These are phyloP conservation scores for Aspergillus aculeatus DNA, from an alignment of 2,329 filamentous ascomycete genomes.

Conservation along the genomic window DNA sequence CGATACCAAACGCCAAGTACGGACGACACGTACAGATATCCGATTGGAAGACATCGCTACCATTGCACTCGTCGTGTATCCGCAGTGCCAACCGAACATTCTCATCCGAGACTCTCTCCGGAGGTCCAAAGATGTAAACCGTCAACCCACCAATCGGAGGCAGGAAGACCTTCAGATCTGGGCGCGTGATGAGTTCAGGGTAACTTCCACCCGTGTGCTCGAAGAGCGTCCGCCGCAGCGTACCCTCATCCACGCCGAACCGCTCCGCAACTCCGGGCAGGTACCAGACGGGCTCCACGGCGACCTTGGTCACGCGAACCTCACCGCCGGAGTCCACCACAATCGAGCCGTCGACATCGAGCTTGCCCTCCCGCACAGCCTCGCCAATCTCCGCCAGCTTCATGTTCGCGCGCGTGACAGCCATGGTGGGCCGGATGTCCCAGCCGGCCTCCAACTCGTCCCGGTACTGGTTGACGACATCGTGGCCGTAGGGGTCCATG, in stretches of 20 bases:
- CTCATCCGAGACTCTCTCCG: constrained; percentile 87
- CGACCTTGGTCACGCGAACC: constrained; percentile 91
- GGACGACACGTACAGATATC: constrained; percentile 94
- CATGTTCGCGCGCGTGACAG: constrained; percentile 91
- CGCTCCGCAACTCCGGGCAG: constrained; percentile 83
- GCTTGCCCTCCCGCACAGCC: constrained; percentile 74
- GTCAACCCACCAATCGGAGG: constrained; percentile 94
- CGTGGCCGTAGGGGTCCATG: constrained; percentile 92
- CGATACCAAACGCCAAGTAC: constrained; percentile 94
- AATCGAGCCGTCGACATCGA: constrained; percentile 81
- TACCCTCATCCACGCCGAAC: constrained; percentile 88
- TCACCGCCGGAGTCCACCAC: constrained; percentile 84
- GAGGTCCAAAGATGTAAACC: constrained; percentile 95
- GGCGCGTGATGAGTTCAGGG: constrained; percentile 90
- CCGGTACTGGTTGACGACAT: constrained; percentile 77
- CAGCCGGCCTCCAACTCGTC: constrained; percentile 67
- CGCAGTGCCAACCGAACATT: constrained; percentile 77
- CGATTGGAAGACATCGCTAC: constrained; percentile 94
- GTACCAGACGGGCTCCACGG: constrained; percentile 92
- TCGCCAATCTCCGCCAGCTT: constrained; percentile 92
- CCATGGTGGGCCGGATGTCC: constrained; percentile 87
- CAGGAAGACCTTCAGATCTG: constrained; percentile 92
- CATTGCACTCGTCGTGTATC: constrained; percentile 88
- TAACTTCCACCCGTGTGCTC: constrained; percentile 96
- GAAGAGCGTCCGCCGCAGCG: constrained; percentile 80